Evolutionary conservation across 768 basidiomycete genomes (phyloP).

Genomic region (Pulveroboletus sp.): DNA sequence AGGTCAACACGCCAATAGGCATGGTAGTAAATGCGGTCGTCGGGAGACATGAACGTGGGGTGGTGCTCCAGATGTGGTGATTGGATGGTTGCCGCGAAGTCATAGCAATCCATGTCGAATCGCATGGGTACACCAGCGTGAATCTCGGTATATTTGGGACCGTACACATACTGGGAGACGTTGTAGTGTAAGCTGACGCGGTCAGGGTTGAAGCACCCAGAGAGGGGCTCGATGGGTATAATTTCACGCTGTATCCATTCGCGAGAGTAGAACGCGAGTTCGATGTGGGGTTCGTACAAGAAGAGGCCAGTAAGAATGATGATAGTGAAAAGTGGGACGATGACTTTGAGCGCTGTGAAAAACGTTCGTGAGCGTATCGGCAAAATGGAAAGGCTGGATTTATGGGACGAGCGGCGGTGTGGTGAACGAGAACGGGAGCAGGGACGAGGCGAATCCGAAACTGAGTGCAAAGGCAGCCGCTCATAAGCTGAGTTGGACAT

Average conservation of each 20-base stretch:
- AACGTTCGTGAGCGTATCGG: conserved; percentile 35
- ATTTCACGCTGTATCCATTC: conserved; percentile 73
- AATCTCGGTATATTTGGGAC: conserved; percentile 61
- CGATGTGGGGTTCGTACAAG: conserved; percentile 80
- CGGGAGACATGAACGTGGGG: conserved; percentile 17
- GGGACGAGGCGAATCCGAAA: conserved; percentile 27
- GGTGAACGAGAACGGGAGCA: conserved; percentile 24
- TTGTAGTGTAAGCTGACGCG: conserved; percentile 66
- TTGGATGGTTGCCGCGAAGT: conserved; percentile 82
- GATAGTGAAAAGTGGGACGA: conserved; percentile 34
- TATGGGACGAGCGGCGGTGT: conserved; percentile 23
- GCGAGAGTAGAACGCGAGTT: conserved; percentile 73
- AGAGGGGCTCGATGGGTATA: conserved; percentile 54
- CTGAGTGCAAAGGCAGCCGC: conserved; percentile 47
- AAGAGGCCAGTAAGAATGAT: conserved; percentile 46
- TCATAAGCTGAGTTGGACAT: conserved; percentile 43
- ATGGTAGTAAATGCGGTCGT: conserved; percentile 67
- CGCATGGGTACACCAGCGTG: conserved; percentile 77
- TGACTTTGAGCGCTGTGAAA: conserved; percentile 40
- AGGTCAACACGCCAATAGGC: conserved; percentile 95
- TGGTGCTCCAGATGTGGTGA: conserved; percentile 7
- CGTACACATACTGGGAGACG: conserved; percentile 56
- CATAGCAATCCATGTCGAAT: conserved; percentile 85
- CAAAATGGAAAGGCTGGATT: conserved; percentile 19
- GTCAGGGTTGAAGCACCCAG: conserved; percentile 68